phyloP scores from a whole-genome alignment of 768 basidiomycete genomes.

The Suillus subluteus region DNA sequence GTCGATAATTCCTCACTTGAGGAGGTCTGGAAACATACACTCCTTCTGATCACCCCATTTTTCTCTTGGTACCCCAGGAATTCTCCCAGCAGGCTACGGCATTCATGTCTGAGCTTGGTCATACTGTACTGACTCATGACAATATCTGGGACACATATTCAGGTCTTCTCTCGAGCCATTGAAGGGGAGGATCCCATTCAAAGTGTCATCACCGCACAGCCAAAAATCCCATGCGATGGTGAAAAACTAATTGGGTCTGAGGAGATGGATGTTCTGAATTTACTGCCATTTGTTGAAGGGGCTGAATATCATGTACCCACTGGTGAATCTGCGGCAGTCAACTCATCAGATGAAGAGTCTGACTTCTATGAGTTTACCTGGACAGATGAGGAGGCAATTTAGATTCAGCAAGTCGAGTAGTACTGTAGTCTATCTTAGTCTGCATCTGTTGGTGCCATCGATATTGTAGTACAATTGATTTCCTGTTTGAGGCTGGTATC shows the following conservation, averaged over 20 bases:
- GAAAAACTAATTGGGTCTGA: neutral
- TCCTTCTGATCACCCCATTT: neutral
- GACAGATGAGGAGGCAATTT: neutral
- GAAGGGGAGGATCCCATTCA: neutral
- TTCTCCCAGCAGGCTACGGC: neutral
- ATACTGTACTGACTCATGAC: neutral
- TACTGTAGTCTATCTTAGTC: too few relatives aligned
- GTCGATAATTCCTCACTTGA: neutral
- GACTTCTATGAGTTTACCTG: neutral
- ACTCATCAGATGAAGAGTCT: neutral
- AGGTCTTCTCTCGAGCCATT: neutral
- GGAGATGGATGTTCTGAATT: neutral
- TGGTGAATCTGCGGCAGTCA: neutral
- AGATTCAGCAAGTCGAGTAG: neutral
- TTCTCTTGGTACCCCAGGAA: neutral
- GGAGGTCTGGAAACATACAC: neutral
- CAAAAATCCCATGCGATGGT: neutral
- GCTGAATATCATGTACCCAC: neutral
- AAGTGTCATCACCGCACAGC: neutral
- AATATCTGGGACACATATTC: neutral
- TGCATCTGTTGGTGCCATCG: too few relatives aligned
- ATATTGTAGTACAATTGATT: too few relatives aligned
- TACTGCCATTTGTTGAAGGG: neutral
- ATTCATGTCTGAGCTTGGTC: neutral
- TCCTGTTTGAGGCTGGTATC: too few relatives aligned